Conservation (phyloP, 192 early-diverging fungal species). For the Radiomyces spectabilis region DNA sequence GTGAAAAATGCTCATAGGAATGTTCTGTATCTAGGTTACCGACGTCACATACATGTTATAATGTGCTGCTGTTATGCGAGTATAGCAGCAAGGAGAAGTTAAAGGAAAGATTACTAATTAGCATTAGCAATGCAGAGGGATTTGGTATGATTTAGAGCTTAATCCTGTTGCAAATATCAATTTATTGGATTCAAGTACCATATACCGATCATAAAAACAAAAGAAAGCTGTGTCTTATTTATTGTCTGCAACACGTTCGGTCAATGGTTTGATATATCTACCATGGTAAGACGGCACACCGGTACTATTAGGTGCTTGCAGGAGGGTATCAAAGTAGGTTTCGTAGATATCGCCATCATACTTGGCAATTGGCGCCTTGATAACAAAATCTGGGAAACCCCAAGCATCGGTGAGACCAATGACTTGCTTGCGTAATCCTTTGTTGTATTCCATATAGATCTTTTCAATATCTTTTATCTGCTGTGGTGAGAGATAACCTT, state of each 20-base stretch:
- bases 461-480: conserved; percentile 37
- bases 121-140: conserved; percentile 74
- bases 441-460: conserved; percentile 10
- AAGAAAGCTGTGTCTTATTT: background rate
- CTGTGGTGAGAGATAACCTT: conserved; percentile 38
- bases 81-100: conserved; percentile 77
- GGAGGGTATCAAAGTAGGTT: conserved; percentile 30
- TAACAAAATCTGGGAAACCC: conserved; percentile 44
- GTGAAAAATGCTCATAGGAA: background rate
- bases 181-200: background rate
- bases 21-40: conserved; percentile 54
- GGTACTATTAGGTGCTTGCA: conserved; percentile 26
- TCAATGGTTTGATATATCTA: conserved; percentile 34
- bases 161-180: background rate
- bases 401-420: conserved; percentile 49
- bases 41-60: conserved; percentile 91
- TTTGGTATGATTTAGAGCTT: conserved; percentile 51
- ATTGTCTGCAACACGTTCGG: conserved; percentile 17
- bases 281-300: conserved; percentile 28
- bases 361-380: conserved; percentile 52
- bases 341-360: conserved; percentile 53
- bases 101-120: conserved; percentile 65
- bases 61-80: conserved; percentile 79
- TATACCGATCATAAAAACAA: background rate
- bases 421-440: conserved; percentile 33